Base-by-base conservation (phyloP, 2,329 filamentous ascomycete genomes). In the Claviceps monticola region DNA sequence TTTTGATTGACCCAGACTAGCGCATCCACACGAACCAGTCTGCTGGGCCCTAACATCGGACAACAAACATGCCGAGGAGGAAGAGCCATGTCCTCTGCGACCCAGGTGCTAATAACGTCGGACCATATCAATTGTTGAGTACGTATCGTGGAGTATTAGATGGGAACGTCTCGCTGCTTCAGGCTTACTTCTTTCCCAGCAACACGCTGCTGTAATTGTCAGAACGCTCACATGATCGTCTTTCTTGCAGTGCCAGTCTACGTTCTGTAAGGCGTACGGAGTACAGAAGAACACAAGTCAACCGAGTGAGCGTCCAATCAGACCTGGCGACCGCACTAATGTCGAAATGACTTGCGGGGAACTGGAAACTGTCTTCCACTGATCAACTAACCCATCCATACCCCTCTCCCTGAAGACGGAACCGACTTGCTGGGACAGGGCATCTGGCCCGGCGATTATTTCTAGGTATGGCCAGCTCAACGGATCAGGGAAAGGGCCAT, bases 1-100 rank as follows among this genome's bases (percentile, higher is more conserved):
- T 47, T n/a, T 50, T 48, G 53, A 50, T 48, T 41, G 47, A 54
- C 53, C 38, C 19, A 48, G 51, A 47, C 50, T 54, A 54, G 53
- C 50, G 53, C 47, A 50, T 44, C 50, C 50, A 48, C 45, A 13
- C 49, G 50, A 54, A 52, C 53, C 53, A 52, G 45, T 29, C 19
- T 26, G 51, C 44, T 46, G 53, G 53, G 50, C 37, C 53, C 45
- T 52, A 50, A 52, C 42, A 39, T 26, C 50, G 46, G 43, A 42
- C 48, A 50, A 48, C 44, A 51, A 50, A 52, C 47, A 48, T 48
- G 53, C 53, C 53, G 44, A 46, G 14, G 13, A 29, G 38, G 16
- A 44, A 29, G 41, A 49, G 44, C 23, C 46, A 49, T 45, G 41
- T 42, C 42, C 46, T 36, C 47, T 37, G 36, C 34, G 47, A 52